phyloP scores from a whole-genome alignment of 345 rosid genomes.

The Durio zibethinus region DNA sequence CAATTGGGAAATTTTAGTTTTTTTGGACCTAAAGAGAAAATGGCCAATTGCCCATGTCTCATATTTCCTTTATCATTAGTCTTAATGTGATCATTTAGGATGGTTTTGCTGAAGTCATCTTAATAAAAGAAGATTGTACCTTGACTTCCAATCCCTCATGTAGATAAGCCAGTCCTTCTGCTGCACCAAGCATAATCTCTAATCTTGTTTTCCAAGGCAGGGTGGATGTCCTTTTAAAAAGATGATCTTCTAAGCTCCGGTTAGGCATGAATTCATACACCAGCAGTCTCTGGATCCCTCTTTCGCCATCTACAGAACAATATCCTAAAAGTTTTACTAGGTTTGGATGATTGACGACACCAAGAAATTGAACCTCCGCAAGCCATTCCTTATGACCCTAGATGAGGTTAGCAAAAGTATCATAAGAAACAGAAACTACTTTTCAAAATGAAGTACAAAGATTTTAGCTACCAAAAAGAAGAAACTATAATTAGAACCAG shows the following conservation, averaged over 20 bases:
- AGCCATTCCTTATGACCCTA: conserved; percentile 95
- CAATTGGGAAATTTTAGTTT: background rate
- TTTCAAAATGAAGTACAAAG: background rate
- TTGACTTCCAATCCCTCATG: conserved; percentile 64
- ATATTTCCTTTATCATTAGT: background rate
- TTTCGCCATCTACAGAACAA: conserved; percentile 58
- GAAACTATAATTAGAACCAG: background rate
- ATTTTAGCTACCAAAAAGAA: background rate
- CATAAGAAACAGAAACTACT: background rate
- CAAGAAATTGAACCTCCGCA: conserved; percentile 85
- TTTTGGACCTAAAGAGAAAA: background rate
- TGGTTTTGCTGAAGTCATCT: background rate
- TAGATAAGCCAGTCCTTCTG: conserved; percentile 79
- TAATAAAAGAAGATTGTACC: conserved; percentile 33
- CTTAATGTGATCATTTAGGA: background rate
- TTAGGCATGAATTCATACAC: conserved; percentile 85
- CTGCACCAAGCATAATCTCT: conserved; percentile 84
- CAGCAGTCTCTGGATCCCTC: conserved; percentile 61
- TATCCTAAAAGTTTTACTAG: conserved; percentile 83
- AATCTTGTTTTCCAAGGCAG: conserved; percentile 76
- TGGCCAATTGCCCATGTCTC: background rate
- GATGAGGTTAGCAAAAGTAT: background rate
- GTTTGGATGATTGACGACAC: conserved; percentile 81
- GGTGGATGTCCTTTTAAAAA: conserved; percentile 40
- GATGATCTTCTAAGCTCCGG: conserved; percentile 79